Evolutionary conservation across 1,139 yeast species (phyloP).

Genomic region (Hyphopichia burtonii): DNA sequence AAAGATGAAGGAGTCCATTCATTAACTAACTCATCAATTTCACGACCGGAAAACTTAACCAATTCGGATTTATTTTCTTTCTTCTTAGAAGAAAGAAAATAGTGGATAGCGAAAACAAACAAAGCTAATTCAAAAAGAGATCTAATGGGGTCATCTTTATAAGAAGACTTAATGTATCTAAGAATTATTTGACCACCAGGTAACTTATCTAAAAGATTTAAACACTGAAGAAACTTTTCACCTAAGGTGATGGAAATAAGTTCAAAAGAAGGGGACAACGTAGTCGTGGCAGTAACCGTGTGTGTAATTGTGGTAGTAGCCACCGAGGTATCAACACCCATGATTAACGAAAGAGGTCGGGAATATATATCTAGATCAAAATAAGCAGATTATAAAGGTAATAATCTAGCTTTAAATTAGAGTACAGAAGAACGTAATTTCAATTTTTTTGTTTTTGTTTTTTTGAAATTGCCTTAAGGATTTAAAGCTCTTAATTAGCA

Average conservation of each 20-base stretch:
- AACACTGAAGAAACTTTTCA: conserved; percentile 34
- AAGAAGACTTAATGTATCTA: conserved; percentile 82
- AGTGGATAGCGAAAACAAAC: conserved; percentile 80
- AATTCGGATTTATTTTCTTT: conserved; percentile 74
- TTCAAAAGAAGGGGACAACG: conserved; percentile 42
- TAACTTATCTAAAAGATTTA: conserved; percentile 38
- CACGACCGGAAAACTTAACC: conserved; percentile 61
- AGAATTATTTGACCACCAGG: conserved; percentile 84
- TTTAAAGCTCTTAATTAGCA: too few species aligned
- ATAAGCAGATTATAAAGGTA: too few species aligned
- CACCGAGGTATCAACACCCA: conserved; percentile 10
- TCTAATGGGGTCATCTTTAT: conserved; percentile 91
- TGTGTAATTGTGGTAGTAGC: conserved; percentile 18
- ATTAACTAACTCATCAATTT: conserved; percentile 77
- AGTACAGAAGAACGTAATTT: too few species aligned
- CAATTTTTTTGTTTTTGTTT: too few species aligned
- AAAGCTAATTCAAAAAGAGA: conserved; percentile 78
- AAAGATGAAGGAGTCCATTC: conserved; percentile 94
- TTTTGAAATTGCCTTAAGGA: too few species aligned
- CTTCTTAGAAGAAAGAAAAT: conserved; percentile 79
- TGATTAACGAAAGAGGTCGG: background rate
- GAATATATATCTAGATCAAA: too few species aligned
- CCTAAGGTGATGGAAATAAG: conserved; percentile 34
- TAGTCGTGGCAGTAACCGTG: conserved; percentile 26
- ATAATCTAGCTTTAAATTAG: too few species aligned